Evolutionary conservation across 306 rosid species (phyloP).

Genomic region (Adenanthera pavonina): DNA sequence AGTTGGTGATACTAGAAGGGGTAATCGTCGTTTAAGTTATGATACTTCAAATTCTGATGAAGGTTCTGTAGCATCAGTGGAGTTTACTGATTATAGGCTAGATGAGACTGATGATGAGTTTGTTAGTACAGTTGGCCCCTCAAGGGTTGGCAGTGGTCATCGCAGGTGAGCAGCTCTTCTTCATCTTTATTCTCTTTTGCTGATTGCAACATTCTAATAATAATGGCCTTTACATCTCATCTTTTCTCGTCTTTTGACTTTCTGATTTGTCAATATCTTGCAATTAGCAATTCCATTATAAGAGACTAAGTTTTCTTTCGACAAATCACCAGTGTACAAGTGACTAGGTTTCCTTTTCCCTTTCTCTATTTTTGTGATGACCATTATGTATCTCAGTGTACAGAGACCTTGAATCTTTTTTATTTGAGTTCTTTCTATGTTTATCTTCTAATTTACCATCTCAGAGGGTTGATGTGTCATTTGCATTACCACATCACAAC

Average conservation of each 20-base stretch:
- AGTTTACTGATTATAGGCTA: constrained; percentile 65
- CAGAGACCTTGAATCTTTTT: constrained; percentile 1
- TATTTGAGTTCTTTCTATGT: neutral
- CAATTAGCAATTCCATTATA: neutral
- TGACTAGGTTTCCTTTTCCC: neutral
- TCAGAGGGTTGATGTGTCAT: neutral
- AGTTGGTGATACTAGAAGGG: constrained; percentile 69
- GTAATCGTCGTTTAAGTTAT: constrained; percentile 68
- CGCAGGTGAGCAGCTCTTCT: constrained; percentile 63
- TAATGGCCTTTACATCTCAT: constrained; percentile 11
- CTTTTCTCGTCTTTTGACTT: neutral
- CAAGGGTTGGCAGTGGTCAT: constrained; percentile 66
- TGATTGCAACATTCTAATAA: neutral
- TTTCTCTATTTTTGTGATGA: neutral
- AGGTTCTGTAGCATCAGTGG: constrained; percentile 79
- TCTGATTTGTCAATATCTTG: neutral
- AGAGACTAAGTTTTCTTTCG: neutral
- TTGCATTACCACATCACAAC: constrained; percentile 1
- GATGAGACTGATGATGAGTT: constrained; percentile 83
- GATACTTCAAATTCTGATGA: constrained; percentile 85
- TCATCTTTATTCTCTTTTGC: constrained; percentile 15
- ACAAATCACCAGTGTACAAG: neutral
- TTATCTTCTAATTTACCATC: neutral
- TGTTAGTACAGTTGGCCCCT: constrained; percentile 57
- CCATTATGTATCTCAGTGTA: neutral